These are phyloP conservation scores for Fusarium sp. DNA, from an alignment of 2,329 filamentous ascomycete genomes.

Conservation along the genomic window DNA sequence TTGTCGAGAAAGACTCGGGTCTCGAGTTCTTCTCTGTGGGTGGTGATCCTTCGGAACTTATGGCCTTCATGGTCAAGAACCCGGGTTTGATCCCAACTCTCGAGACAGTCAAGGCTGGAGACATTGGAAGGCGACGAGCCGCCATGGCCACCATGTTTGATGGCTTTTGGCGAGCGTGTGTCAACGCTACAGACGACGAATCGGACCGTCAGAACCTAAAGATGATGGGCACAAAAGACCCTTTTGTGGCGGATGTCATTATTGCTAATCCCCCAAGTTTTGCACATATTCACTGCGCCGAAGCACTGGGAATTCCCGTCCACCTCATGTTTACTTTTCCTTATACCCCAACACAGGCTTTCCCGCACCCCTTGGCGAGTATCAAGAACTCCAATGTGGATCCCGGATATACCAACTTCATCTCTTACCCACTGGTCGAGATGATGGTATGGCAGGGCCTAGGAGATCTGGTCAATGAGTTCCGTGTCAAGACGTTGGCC, in stretches of 20 bases:
- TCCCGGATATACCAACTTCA: conserved; percentile 80
- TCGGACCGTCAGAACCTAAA: conserved; percentile 70
- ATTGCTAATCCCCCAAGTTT: conserved; percentile 87
- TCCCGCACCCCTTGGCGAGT: conserved; percentile 82
- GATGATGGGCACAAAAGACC: conserved; percentile 72
- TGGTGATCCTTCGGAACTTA: conserved; percentile 82
- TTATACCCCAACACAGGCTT: conserved; percentile 80
- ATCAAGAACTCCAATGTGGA: conserved; percentile 81
- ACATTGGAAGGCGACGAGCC: conserved; percentile 75
- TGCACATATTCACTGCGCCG: conserved; percentile 83
- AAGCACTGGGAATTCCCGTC: conserved; percentile 80
- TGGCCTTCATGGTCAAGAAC: conserved; percentile 92
- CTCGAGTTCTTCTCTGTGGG: conserved; percentile 86
- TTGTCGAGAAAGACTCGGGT: conserved; percentile 78
- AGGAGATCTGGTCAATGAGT: conserved; percentile 82
- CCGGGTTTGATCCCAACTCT: conserved; percentile 81
- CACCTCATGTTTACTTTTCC: conserved; percentile 93
- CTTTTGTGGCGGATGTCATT: conserved; percentile 81
- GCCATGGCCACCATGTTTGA: conserved; percentile 87
- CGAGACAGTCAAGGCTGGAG: conserved; percentile 78
- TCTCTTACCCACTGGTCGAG: conserved; percentile 83
- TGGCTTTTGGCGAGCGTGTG: conserved; percentile 84
- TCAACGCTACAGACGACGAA: conserved; percentile 76
- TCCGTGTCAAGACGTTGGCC: conserved; percentile 75
- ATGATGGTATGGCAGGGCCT: conserved; percentile 94